Conservation (phyloP, 768 basidiomycete species). For the Rubroboletus satanas region DNA sequence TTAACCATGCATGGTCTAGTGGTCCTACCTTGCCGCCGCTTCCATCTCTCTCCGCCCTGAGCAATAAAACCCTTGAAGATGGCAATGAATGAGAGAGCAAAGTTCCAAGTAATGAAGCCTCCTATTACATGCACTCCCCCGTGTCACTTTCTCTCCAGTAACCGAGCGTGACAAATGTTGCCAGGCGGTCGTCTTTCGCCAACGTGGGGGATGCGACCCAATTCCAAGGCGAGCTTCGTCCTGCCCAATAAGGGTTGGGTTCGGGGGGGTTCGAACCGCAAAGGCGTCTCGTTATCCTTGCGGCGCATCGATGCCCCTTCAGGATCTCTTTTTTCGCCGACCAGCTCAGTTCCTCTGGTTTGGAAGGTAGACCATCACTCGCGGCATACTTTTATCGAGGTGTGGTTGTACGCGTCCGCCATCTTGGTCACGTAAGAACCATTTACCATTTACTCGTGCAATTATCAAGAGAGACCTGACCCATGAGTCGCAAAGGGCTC, state of each 20-base stretch:
- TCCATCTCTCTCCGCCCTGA: constrained; percentile 57
- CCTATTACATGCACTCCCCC: constrained; percentile 46
- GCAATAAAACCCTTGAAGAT: constrained; percentile 47
- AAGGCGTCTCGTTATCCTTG: constrained; percentile 26
- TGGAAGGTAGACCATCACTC: constrained; percentile 41
- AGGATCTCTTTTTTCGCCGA: constrained; percentile 42
- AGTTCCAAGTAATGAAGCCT: constrained; percentile 39
- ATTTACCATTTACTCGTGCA: too few species aligned
- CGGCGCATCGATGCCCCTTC: constrained; percentile 37
- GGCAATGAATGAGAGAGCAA: constrained; percentile 40
- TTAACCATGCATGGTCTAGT: neutral
- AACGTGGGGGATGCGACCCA: constrained; percentile 38
- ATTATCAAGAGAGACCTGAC: constrained; percentile 28
- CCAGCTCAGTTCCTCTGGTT: constrained; percentile 34
- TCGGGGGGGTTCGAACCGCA: constrained; percentile 34
- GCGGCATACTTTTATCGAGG: constrained; percentile 10
- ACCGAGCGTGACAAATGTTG: constrained; percentile 45
- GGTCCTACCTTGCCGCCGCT: constrained; percentile 49
- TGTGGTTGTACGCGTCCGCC: constrained; percentile 12
- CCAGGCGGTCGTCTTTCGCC: constrained; percentile 42
- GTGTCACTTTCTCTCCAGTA: constrained; percentile 41
- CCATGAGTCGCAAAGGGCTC: constrained; percentile 1
- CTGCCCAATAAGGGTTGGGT: too few species aligned
- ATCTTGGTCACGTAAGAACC: constrained; percentile 16
- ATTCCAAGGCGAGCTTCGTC: constrained; percentile 34